phyloP scores from a whole-genome alignment of 2,329 filamentous ascomycete genomes.

The Biscogniauxia marginata region DNA sequence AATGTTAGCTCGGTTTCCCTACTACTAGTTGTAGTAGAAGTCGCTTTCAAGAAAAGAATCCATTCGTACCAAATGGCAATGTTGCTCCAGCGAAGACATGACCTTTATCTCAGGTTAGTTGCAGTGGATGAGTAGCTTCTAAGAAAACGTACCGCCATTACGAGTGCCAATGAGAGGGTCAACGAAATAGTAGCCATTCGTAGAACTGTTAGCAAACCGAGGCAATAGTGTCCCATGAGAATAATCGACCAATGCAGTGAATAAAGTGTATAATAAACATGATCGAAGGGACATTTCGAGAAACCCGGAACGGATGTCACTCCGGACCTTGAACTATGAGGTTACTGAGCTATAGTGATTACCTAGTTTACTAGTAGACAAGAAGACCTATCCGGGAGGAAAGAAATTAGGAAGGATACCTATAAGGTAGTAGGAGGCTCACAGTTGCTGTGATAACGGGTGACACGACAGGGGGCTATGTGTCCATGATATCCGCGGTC shows the following conservation, averaged over 20 bases:
- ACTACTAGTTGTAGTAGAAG: too few relatives aligned
- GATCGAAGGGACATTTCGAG: conserved; percentile 12
- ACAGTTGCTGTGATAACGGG: too few relatives aligned
- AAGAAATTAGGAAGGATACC: too few relatives aligned
- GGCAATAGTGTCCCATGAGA: conserved; percentile 9
- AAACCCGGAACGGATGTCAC: background rate
- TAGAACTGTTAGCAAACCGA: conserved; percentile 9
- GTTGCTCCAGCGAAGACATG: conserved; percentile 37
- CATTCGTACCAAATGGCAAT: conserved; percentile 30
- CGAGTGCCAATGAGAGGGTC: conserved; percentile 34
- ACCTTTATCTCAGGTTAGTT: conserved; percentile 23
- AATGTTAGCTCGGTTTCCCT: conserved; percentile 7
- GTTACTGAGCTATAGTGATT: too few relatives aligned
- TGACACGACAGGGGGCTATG: too few relatives aligned
- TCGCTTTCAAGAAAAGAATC: background rate
- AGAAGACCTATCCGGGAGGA: too few relatives aligned
- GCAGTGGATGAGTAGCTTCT: background rate
- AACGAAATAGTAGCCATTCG: conserved; percentile 29
- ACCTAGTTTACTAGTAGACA: too few relatives aligned
- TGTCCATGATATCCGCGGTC: too few relatives aligned
- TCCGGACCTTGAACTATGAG: conserved; percentile 4
- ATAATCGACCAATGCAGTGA: conserved; percentile 8
- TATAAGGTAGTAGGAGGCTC: too few relatives aligned
- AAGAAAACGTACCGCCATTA: conserved; percentile 30
- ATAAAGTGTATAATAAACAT: conserved; percentile 9